phyloP scores from a whole-genome alignment of 495 filamentous ascomycete genomes.

The Pyrenopolyporus hunteri region DNA sequence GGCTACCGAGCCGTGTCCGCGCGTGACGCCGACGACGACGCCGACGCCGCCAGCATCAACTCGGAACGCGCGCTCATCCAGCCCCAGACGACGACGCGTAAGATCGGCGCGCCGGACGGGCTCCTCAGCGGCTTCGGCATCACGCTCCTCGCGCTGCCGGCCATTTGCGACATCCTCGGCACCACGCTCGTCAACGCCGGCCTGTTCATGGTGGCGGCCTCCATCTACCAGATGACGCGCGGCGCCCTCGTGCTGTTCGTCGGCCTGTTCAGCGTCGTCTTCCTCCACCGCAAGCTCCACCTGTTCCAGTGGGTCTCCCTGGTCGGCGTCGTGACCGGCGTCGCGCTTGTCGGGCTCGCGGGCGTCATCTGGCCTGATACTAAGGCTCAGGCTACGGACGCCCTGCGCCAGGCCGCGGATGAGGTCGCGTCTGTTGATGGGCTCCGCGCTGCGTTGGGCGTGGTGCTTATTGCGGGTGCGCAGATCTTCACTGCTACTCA shows the following conservation, averaged over 20 bases:
- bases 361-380: conserved; percentile 76
- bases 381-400: conserved; percentile 48
- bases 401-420: conserved; percentile 35
- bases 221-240: conserved; percentile 98
- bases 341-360: conserved; percentile 87
- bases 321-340: conserved; percentile 83
- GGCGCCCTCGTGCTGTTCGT: conserved; percentile 95
- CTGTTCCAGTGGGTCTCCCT: conserved; percentile 90
- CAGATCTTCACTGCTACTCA: conserved; percentile 97
- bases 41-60: conserved; percentile 53
- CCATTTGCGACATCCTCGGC: conserved; percentile 90
- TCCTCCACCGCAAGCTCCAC: conserved; percentile 76
- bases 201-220: conserved; percentile 88
- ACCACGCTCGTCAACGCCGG: conserved; percentile 98
- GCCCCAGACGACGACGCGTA: conserved; percentile 48
- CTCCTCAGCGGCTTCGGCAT: conserved; percentile 75
- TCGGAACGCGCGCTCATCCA: conserved; percentile 52
- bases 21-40: conserved; percentile 48
- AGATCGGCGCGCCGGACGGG: conserved; percentile 46
- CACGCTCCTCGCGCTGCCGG: conserved; percentile 80
- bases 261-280: conserved; percentile 91
- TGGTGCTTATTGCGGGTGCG: conserved; percentile 86
- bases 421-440: conserved; percentile 57
- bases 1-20: conserved; percentile 69
- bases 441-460: conserved; percentile 76